These are phyloP conservation scores for Penicillium paradoxum DNA, from an alignment of 495 filamentous ascomycete genomes.

Conservation along the genomic window DNA sequence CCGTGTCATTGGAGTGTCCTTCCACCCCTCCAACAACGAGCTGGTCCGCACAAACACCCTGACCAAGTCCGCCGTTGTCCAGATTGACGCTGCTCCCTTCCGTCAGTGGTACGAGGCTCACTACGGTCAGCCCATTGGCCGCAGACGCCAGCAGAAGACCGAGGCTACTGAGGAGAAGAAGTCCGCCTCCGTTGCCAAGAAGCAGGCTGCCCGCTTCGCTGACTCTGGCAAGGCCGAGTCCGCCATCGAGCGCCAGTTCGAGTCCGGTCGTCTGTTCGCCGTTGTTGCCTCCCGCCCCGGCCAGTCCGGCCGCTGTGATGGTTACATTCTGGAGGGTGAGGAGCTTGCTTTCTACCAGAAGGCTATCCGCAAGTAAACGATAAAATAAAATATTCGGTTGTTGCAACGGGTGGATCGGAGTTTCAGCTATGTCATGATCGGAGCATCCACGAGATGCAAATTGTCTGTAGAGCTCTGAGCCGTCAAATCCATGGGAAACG, in stretches of 20 bases:
- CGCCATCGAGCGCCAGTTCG: slow-evolving; percentile 94
- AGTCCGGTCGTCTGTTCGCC: slow-evolving; percentile 93
- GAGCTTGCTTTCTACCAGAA: slow-evolving; percentile 99
- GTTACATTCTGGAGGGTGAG: slow-evolving; percentile 98
- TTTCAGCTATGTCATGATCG: slow-evolving; percentile 46
- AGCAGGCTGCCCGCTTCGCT: slow-evolving; percentile 82
- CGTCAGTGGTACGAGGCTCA: slow-evolving; percentile 99
- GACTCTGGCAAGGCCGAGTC: slow-evolving; percentile 86
- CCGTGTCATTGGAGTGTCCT: slow-evolving; percentile 95
- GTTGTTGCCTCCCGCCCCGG: slow-evolving; percentile 88
- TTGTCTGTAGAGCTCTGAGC: slow-evolving; percentile 43
- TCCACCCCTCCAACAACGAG: slow-evolving; percentile 99
- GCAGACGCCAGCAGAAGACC: slow-evolving; percentile 81
- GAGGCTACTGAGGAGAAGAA: slow-evolving; percentile 73
- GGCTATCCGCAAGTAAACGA: slow-evolving; percentile 90
- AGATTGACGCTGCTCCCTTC: slow-evolving; percentile 98
- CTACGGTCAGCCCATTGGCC: slow-evolving; percentile 85
- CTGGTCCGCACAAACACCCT: slow-evolving; percentile 99
- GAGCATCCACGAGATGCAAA: slow-evolving; percentile 39
- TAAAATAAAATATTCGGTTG: slow-evolving; percentile 33
- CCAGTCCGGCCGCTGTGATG: slow-evolving; percentile 92
- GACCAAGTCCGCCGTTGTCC: slow-evolving; percentile 96
- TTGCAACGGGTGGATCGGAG: slow-evolving; percentile 43
- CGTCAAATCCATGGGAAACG: slow-evolving; percentile 37
- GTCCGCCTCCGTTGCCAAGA: slow-evolving; percentile 88